A percentile compares a stretch with the other conserved stretches of the same genome.
These are phyloP conservation scores for Gossypium armourianum DNA, from an alignment of 441 rosid genomes.

Conservation along the genomic window DNA sequence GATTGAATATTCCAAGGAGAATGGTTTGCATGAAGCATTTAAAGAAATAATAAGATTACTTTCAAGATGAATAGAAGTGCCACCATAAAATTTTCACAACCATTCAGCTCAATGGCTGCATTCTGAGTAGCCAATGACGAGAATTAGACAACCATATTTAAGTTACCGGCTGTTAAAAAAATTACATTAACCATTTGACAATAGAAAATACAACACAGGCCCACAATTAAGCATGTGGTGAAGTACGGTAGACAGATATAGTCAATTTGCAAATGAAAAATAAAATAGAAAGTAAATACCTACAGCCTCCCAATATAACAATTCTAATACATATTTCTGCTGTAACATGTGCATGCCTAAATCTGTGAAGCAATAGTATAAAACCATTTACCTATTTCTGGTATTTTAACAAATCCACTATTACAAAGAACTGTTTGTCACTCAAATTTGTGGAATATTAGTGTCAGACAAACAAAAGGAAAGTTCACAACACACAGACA, in stretches of 20 bases:
- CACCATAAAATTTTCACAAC: slow-evolving; percentile 4
- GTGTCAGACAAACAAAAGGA: background rate
- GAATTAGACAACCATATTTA: background rate
- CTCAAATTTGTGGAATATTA: background rate
- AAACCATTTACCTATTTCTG: background rate
- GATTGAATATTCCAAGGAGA: background rate
- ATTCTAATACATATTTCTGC: background rate
- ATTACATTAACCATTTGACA: slow-evolving; percentile 2
- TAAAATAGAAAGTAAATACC: slow-evolving; percentile 1
- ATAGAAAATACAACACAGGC: background rate
- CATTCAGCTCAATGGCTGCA: background rate
- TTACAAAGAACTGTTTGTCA: background rate
- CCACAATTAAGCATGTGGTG: background rate
- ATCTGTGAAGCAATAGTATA: background rate
- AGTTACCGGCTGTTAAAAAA: background rate
- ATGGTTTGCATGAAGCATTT: background rate
- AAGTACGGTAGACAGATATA: background rate
- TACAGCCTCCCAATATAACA: background rate
- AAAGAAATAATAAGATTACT: background rate
- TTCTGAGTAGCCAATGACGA: background rate
- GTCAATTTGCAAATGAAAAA: background rate
- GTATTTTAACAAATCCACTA: background rate
- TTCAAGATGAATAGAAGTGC: background rate
- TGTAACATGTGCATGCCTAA: background rate
- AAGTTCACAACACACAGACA: background rate